Conservation (phyloP, 2,329 filamentous ascomycete genomes). For the Monilinia fructigena region DNA sequence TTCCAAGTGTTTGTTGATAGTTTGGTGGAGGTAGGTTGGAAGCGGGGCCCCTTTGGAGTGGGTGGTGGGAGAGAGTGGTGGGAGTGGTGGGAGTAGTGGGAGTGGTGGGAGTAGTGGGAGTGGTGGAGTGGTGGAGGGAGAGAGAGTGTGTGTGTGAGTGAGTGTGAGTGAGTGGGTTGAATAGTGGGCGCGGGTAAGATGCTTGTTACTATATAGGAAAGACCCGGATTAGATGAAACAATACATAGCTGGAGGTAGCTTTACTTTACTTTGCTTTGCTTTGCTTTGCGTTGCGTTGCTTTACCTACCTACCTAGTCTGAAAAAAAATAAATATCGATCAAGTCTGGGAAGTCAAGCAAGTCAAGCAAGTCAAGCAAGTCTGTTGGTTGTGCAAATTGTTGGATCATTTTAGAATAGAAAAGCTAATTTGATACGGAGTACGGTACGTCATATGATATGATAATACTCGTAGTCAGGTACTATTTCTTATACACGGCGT, state of each 20-base stretch:
- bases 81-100: background rate
- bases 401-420: background rate
- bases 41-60: constrained; percentile 18
- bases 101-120: background rate
- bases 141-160: background rate
- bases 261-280: no score
- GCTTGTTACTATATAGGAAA: constrained; percentile 14
- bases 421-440: background rate
- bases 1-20: constrained; percentile 17
- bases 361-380: background rate
- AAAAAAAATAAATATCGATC: background rate
- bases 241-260: background rate
- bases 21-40: constrained; percentile 21
- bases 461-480: no score
- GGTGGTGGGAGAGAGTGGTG: background rate
- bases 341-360: background rate
- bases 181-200: constrained; percentile 14
- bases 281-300: no score
- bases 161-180: background rate
- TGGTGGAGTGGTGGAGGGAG: background rate
- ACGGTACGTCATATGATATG: constrained; percentile 2
- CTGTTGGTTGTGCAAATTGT: background rate
- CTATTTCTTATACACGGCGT: no score
- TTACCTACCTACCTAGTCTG: background rate
- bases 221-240: background rate